A percentile compares a stretch with the other conserved stretches of the same genome.
These are phyloP conservation scores for Penicillium sp. DNA, from an alignment of 2,329 filamentous ascomycete genomes.

Conservation along the genomic window DNA sequence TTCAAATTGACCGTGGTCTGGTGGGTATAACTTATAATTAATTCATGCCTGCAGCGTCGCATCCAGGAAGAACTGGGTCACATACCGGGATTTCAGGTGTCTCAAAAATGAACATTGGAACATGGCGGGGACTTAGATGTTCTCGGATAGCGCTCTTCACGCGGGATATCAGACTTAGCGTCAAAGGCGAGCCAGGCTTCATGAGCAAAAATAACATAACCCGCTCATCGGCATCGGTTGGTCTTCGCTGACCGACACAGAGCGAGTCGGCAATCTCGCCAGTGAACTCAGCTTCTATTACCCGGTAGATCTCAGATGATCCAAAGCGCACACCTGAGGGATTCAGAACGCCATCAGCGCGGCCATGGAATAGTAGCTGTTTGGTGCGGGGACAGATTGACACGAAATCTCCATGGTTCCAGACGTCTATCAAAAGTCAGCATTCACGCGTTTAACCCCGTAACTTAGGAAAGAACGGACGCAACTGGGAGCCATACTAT, in stretches of 20 bases:
- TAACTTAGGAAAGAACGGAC: background rate
- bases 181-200: constrained; percentile 39
- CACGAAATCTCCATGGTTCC: constrained; percentile 83
- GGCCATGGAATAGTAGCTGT: constrained; percentile 41
- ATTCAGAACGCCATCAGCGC: constrained; percentile 72
- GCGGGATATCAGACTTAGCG: constrained; percentile 45
- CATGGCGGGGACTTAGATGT: constrained; percentile 69
- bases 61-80: constrained; percentile 40
- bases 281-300: constrained; percentile 54
- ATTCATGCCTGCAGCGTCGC: constrained; percentile 58
- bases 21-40: constrained; percentile 50
- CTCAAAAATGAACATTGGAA: constrained; percentile 79
- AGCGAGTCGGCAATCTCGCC: constrained; percentile 64
- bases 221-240: constrained; percentile 56
- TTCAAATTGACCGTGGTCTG: constrained; percentile 79
- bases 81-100: constrained; percentile 69
- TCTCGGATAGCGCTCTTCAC: constrained; percentile 64
- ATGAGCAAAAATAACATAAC: constrained; percentile 61
- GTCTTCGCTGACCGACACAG: constrained; percentile 73
- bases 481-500: constrained; percentile 11
- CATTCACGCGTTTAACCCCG: background rate
- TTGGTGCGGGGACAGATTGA: constrained; percentile 66
- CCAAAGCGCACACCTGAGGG: constrained; percentile 77
- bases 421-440: constrained; percentile 63
- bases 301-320: constrained; percentile 74